Conservation (phyloP, 768 basidiomycete species). For the Lyophyllum decastes region DNA sequence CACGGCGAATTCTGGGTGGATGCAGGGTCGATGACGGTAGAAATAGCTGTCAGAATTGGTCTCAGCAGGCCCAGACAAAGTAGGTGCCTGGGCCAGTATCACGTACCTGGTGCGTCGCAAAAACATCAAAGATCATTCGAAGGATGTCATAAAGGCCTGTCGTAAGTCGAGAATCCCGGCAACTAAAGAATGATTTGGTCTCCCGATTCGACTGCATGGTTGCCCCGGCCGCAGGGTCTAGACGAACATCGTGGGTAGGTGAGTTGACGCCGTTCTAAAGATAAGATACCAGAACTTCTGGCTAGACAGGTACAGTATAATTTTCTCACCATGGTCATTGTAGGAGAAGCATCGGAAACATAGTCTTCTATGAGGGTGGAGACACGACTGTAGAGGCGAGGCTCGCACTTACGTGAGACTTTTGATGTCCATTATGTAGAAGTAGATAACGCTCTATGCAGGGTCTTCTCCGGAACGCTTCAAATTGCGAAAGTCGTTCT, state of each 20-base stretch:
- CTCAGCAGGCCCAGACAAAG: too few species aligned
- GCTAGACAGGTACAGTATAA: background rate
- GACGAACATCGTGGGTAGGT: background rate
- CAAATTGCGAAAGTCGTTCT: background rate
- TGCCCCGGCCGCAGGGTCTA: too few species aligned
- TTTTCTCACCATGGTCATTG: background rate
- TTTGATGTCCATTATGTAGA: background rate
- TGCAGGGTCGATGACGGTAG: too few species aligned
- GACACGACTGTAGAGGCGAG: background rate
- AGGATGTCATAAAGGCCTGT: background rate
- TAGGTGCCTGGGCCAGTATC: too few species aligned
- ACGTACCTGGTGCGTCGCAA: too few species aligned
- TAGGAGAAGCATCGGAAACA: too few species aligned
- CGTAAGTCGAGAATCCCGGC: background rate
- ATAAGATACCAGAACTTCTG: background rate
- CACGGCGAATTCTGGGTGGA: background rate
- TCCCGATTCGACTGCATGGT: background rate
- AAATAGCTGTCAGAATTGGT: too few species aligned
- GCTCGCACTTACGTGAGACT: background rate
- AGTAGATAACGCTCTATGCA: background rate
- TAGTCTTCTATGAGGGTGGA: too few species aligned
- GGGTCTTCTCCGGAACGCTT: background rate
- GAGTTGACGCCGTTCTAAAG: background rate
- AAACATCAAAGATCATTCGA: background rate
- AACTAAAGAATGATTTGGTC: background rate